These are phyloP conservation scores for Colletotrichum sp. DNA, from an alignment of 2,329 filamentous ascomycete species.

Conservation along the genomic window DNA sequence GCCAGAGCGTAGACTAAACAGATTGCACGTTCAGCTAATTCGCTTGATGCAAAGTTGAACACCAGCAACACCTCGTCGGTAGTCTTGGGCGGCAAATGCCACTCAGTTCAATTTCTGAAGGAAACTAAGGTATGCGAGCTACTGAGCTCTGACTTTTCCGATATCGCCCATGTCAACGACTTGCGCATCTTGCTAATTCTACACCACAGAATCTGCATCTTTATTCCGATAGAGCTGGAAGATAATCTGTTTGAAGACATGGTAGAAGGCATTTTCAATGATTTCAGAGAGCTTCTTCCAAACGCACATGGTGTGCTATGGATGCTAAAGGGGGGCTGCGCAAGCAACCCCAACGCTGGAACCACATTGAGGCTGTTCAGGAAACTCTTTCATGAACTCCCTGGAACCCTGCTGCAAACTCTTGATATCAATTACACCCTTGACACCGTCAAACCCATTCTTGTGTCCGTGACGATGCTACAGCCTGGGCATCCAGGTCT, in stretches of 20 bases:
- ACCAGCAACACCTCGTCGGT: neutral
- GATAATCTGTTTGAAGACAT: neutral
- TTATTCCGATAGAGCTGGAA: neutral
- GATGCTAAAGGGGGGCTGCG: neutral
- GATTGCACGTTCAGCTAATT: neutral
- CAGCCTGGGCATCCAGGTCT: neutral
- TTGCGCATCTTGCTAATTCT: neutral
- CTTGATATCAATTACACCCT: neutral
- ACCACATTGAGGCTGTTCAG: neutral
- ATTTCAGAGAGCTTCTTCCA: neutral
- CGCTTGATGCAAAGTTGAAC: neutral
- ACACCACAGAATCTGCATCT: neutral
- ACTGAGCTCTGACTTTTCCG: neutral
- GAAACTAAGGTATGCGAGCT: neutral
- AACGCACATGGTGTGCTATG: neutral
- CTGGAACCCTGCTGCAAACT: neutral
- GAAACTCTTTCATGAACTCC: neutral
- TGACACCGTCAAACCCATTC: neutral
- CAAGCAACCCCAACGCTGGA: neutral
- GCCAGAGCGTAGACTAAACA: neutral
- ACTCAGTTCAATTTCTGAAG: too few relatives aligned
- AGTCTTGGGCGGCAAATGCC: neutral
- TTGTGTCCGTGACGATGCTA: neutral
- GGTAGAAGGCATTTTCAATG: neutral
- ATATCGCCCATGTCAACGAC: neutral